Evolutionary conservation across 495 filamentous ascomycete genomes (phyloP), one percentile per base, ranked within the genome.

Genomic region (Aspergillus biplanus): DNA sequence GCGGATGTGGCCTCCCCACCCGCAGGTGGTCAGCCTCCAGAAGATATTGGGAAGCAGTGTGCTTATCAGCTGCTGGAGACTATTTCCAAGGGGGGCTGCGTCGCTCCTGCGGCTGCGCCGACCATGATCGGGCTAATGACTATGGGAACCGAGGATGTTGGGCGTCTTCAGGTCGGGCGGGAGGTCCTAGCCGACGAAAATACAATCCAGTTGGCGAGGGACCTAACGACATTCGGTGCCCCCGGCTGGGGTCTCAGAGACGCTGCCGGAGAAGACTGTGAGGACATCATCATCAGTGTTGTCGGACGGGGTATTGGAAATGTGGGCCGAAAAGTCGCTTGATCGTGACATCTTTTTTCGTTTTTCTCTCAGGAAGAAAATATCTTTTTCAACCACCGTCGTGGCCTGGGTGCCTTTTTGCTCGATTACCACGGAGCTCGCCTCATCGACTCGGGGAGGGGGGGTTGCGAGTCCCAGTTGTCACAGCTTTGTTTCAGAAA

Each of bases 281-380:
- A 78, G 7, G 91, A 94, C 73, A 80, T 97, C 47, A 85, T 97
- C 39, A 84, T 98, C 55, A 96, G 92, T 62, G 87, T 99, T 33
- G 95, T 97, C 66, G 96, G 96, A 33, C 89, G 85, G 69, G 96
- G 96, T 21, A 91, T 99, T 50, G 96, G 96, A 6, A 99, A 99
- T 75, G 90, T 97, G 50, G 95, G 93, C 39, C 85, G 92, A 62
- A 98, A 98, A 78, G 88, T 97, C 72, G 91, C 91, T 69, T 99
- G 84, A 83, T 65, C 39, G 39, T 27, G 21, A 27, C 21, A 27
- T 27, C 21, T 27, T 27, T 27, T 27, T 27, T 27, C 21, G 2
- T 27, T 27, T 27, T 27, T 27, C 21, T 27, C 21, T 27, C 21
- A 27, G 21, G 21, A 27, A 27, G 21, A 27, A 27, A 27, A 27